Evolutionary conservation across 768 basidiomycete species (phyloP).

Genomic region (Russula olivacea): DNA sequence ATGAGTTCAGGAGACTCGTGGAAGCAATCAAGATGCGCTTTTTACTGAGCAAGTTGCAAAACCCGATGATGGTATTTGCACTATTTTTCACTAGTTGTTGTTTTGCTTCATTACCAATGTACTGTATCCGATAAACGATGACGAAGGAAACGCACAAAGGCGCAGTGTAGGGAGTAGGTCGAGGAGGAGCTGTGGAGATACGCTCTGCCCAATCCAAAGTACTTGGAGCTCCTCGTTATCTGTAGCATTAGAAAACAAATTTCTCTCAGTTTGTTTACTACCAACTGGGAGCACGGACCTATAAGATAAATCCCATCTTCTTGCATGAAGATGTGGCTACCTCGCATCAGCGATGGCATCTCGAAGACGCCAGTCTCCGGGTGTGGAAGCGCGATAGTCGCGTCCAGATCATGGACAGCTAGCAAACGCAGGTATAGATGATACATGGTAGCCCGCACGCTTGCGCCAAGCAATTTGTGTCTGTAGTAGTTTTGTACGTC

Average conservation of each 20-base stretch:
- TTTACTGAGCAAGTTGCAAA: no score
- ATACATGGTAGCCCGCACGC: conserved; percentile 63
- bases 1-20: no score
- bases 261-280: background rate
- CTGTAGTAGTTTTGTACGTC: conserved; percentile 88
- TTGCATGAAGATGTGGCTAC: conserved; percentile 83
- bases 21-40: no score
- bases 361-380: conserved; percentile 49
- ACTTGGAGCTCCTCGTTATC: conserved; percentile 86
- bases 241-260: conserved; percentile 31
- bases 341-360: conserved; percentile 74
- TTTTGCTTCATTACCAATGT: no score
- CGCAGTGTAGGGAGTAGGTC: no score
- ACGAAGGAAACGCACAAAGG: no score
- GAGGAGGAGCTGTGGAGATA: conserved; percentile 71
- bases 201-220: conserved; percentile 83
- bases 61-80: no score
- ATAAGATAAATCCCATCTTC: conserved; percentile 88
- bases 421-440: conserved; percentile 85
- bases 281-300: conserved; percentile 43
- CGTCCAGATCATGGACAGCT: conserved; percentile 79
- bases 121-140: no score
- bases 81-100: no score
- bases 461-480: conserved; percentile 66
- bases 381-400: conserved; percentile 64